phyloP scores from a whole-genome alignment of 1,284 basidiomycete genomes.

The Apiotrichum porosum region DNA sequence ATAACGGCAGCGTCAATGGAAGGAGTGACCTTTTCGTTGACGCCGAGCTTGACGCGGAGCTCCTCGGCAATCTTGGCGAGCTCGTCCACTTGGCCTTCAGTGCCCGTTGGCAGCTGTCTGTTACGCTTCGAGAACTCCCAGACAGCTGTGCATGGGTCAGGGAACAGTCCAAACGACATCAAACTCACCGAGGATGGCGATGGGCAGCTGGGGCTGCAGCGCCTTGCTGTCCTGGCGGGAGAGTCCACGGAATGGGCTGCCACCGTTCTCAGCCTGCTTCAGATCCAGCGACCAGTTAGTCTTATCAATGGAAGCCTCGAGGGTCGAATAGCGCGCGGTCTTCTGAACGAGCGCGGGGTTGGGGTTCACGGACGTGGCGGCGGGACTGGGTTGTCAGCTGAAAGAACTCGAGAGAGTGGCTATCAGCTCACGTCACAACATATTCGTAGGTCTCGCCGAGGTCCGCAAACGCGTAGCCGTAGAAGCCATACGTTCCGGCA shows the following conservation, averaged over 20 bases:
- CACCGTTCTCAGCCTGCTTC: conserved; percentile 18
- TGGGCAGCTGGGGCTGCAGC: conserved; percentile 65
- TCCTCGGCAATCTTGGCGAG: conserved; percentile 59
- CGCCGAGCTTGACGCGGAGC: conserved; percentile 59
- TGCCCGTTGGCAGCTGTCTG: conserved; percentile 56
- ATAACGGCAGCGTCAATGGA: conserved; percentile 55
- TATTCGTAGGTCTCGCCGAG: conserved; percentile 73
- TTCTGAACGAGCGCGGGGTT: conserved; percentile 60
- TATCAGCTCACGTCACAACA: conserved; percentile 68
- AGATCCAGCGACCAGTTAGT: conserved; percentile 25
- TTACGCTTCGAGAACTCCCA: conserved; percentile 75
- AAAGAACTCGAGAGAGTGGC: background rate
- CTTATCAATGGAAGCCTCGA: conserved; percentile 60
- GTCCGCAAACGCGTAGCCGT: conserved; percentile 92
- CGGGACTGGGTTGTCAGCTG: background rate
- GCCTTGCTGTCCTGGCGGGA: conserved; percentile 71
- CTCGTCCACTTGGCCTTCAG: conserved; percentile 53
- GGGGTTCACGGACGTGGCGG: conserved; percentile 33
- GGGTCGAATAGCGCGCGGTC: conserved; percentile 60
- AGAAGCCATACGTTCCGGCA: conserved; percentile 81
- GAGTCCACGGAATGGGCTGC: conserved; percentile 62
- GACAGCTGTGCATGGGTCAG: conserved; percentile 56
- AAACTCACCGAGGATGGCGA: conserved; percentile 66
- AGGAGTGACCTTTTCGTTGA: conserved; percentile 62
- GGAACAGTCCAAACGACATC: too few species aligned